Evolutionary conservation across 2,329 filamentous ascomycete species (phyloP).

Genomic region (Aureobasidium sp.): DNA sequence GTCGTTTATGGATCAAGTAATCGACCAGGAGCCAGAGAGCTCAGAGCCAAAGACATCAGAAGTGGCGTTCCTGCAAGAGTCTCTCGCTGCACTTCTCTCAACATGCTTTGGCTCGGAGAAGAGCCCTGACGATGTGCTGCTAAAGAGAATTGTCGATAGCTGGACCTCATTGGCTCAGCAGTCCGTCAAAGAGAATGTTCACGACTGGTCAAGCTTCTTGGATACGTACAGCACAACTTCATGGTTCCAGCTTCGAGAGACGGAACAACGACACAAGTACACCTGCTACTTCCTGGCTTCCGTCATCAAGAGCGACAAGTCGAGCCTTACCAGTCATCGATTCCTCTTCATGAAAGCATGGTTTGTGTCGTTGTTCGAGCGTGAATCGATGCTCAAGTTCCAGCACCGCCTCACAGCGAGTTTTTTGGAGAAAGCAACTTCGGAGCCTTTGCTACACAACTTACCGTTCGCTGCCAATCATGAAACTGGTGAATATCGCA

Average conservation of each 20-base stretch:
- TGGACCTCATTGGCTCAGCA: constrained; percentile 45
- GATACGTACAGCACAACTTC: constrained; percentile 44
- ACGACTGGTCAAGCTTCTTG: constrained; percentile 48
- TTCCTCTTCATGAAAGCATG: constrained; percentile 44
- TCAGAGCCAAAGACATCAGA: constrained; percentile 18
- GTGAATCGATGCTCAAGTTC: constrained; percentile 52
- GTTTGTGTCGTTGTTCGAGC: constrained; percentile 48
- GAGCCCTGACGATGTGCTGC: constrained; percentile 44
- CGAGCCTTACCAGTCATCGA: constrained; percentile 37
- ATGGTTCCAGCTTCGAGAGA: constrained; percentile 39
- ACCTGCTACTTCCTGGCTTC: constrained; percentile 36
- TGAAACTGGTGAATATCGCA: constrained; percentile 32
- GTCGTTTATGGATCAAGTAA: constrained; percentile 41
- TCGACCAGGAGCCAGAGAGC: neutral
- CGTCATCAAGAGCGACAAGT: constrained; percentile 30
- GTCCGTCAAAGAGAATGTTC: constrained; percentile 36
- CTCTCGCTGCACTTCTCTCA: constrained; percentile 47
- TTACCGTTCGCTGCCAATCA: constrained; percentile 45
- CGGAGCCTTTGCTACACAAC: constrained; percentile 45
- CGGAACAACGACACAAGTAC: constrained; percentile 37
- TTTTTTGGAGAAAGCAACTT: constrained; percentile 39
- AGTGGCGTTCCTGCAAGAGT: constrained; percentile 37
- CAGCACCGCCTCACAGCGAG: constrained; percentile 49
- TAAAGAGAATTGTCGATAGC: constrained; percentile 43
- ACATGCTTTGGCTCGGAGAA: constrained; percentile 53